Evolutionary conservation across 108 stramenopile genomes (phyloP), one percentile per base, ranked within the genome.

Genomic region (Aurantiochytrium sp.): DNA sequence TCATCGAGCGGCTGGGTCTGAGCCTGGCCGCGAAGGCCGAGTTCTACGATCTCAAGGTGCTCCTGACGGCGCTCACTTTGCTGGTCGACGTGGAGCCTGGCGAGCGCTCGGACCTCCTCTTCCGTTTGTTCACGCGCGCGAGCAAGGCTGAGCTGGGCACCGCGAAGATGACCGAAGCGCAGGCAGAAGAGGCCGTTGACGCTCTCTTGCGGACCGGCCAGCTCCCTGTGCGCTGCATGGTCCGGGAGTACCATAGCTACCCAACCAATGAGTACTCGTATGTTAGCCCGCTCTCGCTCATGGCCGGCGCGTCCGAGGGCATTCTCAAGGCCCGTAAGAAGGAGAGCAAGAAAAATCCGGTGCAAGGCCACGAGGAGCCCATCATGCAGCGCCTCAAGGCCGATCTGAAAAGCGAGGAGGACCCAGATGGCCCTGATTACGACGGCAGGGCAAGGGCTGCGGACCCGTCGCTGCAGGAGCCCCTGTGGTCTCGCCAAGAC

Each of bases 311-410:
- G 12, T 12, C 45, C 6, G 73, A 81, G 24, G 73, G 32, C 10
- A 48, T 81, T 48, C 45, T 48, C 36, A 81, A 81, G 45, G 12
- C 42, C 10, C 73, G 73, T 24, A 81, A 81, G 73, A 81, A 81
- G 73, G 42, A 81, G 59, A 24, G 10, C 32, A 65, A 65, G 34
- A 81, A 12, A 41, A 81, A 81, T 4, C 73, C 73, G n/a, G n/a
- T 24, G 3, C 73, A 65, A 19, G 73, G 73, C 6, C 45, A 81
- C 45, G 73, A 81, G 39, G 73, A 81, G 45, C 21, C 39, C 27
- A 81, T 81, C 2, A 24, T 48, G 73, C 42, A 41, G 39, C n/a
- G 30, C 6, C 4, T 81, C 42, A 12, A 81, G 45, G 73, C 21
- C n/a, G 73, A 48, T 81, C 45, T 81, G 12, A 48, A 81, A 12